Evolutionary conservation across 1,139 yeast species (phyloP), one percentile per base, ranked within the genome.

Genomic region (Zhuliangozyma parablackwelliae): DNA sequence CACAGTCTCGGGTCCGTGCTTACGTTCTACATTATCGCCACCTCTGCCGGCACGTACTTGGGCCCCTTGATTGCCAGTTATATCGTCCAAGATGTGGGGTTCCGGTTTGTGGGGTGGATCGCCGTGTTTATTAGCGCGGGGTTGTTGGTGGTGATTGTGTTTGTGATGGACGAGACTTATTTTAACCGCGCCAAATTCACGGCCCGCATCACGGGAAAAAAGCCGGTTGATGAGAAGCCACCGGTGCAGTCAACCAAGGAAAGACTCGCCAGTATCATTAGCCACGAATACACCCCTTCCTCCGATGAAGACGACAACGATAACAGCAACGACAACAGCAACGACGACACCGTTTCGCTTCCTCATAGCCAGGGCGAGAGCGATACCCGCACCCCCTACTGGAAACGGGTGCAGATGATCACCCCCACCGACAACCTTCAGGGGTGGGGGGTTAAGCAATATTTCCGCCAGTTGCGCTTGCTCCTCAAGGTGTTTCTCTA

Each of bases 31-130:
- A 83, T 86, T 46, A 54, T 85, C 61, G 80, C 89, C 13, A 84
- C 90, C 1, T 82, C 94, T 10, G 75, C 82, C 10, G 95, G 95
- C 38, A 81, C 95, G 1, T 86, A 82, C 48, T 60, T 86, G 45
- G 94, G 95, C 2, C 95, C 95, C 1, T 64, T 87, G 45, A 72
- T 85, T 45, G 94, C 92, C 25, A 88, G 89, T 20, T 75, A 81
- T 48, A 79, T 85, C 44, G 73, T 83, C 6, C 70, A 76, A 36
- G 59, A 70, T 42, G 70, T 75, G 37, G 71, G 78, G 7, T 86
- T 85, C 60, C 70, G 88, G 48, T 86, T 95, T 95, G 90, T 86
- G 13, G 94, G 95, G 23, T 85, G 87, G 82, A 61, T 76, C 61
- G 90, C 86, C 13, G 87, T 81, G 25, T 83, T 86, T 39, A 73